Conservation (phyloP, 768 basidiomycete genomes). For the Tephrocybe sp. region DNA sequence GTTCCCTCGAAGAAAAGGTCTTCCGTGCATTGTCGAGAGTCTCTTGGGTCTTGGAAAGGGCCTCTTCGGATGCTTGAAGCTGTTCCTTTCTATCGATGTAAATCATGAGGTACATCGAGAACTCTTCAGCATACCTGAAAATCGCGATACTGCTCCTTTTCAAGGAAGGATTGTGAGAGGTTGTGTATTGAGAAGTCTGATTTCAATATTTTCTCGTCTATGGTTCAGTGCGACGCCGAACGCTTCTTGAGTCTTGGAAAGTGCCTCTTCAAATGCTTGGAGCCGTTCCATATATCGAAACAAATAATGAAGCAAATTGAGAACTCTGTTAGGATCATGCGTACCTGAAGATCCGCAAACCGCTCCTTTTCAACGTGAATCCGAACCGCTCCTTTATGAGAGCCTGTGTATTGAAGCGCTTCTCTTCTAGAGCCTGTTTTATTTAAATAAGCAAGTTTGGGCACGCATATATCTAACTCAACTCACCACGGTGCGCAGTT, state of each 20-base stretch:
- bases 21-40: neutral
- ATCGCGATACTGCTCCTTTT: too few species aligned
- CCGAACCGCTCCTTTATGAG: slow-evolving; percentile 47
- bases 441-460: neutral
- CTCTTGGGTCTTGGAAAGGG: neutral
- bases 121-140: too few species aligned
- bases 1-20: too few species aligned
- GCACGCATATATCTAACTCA: neutral
- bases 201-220: neutral
- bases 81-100: neutral
- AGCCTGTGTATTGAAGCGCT: slow-evolving; percentile 55
- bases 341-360: slow-evolving; percentile 45
- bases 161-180: too few species aligned
- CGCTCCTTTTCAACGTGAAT: slow-evolving; percentile 57
- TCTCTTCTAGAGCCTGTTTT: slow-evolving; percentile 51
- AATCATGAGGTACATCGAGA: too few species aligned
- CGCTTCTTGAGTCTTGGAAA: neutral
- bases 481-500: slow-evolving; percentile 9
- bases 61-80: too few species aligned
- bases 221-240: neutral
- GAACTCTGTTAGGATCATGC: neutral
- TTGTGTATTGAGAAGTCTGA: too few species aligned
- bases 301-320: neutral
- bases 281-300: slow-evolving; percentile 18
- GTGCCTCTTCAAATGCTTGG: slow-evolving; percentile 10